Conservation (phyloP, 1,284 basidiomycete species). For the Leccinum variabile region DNA sequence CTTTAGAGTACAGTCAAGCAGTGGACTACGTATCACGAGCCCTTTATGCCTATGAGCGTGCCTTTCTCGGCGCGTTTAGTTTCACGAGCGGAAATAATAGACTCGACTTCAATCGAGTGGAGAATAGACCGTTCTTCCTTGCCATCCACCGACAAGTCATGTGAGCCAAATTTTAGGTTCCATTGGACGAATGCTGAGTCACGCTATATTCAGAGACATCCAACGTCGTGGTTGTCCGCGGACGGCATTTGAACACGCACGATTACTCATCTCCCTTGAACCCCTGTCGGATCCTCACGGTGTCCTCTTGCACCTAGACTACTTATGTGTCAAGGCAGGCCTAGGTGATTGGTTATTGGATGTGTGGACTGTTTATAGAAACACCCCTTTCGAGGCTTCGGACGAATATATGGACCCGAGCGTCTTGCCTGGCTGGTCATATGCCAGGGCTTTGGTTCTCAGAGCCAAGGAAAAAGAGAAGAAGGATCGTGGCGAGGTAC, state of each 20-base stretch:
- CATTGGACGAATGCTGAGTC: not conserved
- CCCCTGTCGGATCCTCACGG: slow-evolving; percentile 87
- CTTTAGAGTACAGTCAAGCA: slow-evolving; percentile 75
- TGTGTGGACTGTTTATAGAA: slow-evolving; percentile 48
- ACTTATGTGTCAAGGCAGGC: slow-evolving; percentile 77
- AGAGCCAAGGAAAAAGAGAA: slow-evolving; percentile 55
- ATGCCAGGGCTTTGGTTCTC: slow-evolving; percentile 72
- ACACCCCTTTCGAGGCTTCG: slow-evolving; percentile 8
- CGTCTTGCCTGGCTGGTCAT: slow-evolving; percentile 78
- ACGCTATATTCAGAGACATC: slow-evolving; percentile 57
- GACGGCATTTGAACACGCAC: slow-evolving; percentile 87
- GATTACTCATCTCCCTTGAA: slow-evolving; percentile 79
- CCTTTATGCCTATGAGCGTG: slow-evolving; percentile 86
- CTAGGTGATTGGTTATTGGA: slow-evolving; percentile 79
- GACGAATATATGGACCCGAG: slow-evolving; percentile 52
- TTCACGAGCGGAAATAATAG: slow-evolving; percentile 78
- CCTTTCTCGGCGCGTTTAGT: slow-evolving; percentile 81
- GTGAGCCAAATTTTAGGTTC: slow-evolving; percentile 42
- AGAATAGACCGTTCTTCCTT: slow-evolving; percentile 84
- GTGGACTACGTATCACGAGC: slow-evolving; percentile 86
- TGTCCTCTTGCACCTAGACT: slow-evolving; percentile 80
- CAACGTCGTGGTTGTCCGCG: slow-evolving; percentile 84
- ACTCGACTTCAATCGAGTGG: slow-evolving; percentile 83
- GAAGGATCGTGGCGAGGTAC: slow-evolving; percentile 45
- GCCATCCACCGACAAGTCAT: slow-evolving; percentile 77